phyloP scores from a whole-genome alignment of 2,329 filamentous ascomycete species.

The Davidsoniella virescens region DNA sequence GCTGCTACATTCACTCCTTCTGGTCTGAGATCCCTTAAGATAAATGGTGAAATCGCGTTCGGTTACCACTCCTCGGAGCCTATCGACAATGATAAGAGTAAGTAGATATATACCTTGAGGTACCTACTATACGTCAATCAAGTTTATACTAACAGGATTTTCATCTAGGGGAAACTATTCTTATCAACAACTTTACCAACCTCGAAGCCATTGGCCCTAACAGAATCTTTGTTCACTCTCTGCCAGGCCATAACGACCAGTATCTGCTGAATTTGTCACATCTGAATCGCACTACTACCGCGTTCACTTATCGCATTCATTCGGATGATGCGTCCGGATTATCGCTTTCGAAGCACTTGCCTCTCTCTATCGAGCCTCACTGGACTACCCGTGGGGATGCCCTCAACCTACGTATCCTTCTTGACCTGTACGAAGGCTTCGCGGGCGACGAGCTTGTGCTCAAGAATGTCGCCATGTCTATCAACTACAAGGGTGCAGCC shows the following conservation, averaged over 20 bases:
- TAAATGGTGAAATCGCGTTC: slow-evolving; percentile 80
- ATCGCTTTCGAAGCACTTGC: slow-evolving; percentile 40
- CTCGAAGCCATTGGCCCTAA: slow-evolving; percentile 91
- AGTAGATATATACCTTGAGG: slow-evolving; percentile 17
- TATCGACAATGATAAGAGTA: slow-evolving; percentile 30
- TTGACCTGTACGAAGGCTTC: slow-evolving; percentile 2
- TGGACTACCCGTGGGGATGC: slow-evolving; percentile 80
- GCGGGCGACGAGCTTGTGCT: slow-evolving; percentile 17
- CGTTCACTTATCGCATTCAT: slow-evolving; percentile 86
- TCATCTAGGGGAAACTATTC: slow-evolving; percentile 47
- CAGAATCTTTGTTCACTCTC: slow-evolving; percentile 63
- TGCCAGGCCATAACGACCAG: slow-evolving; percentile 52
- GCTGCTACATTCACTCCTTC: slow-evolving; percentile 69
- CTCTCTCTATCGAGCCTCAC: slow-evolving; percentile 53
- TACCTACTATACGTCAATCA: background rate
- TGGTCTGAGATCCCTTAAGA: slow-evolving; percentile 50
- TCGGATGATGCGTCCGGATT: slow-evolving; percentile 39
- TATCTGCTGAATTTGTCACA: slow-evolving; percentile 61
- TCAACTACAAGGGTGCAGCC: slow-evolving; percentile 53
- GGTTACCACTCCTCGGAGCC: slow-evolving; percentile 48
- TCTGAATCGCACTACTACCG: slow-evolving; percentile 58
- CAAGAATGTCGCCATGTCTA: slow-evolving; percentile 60
- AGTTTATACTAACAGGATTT: slow-evolving; percentile 14
- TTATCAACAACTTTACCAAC: slow-evolving; percentile 73
- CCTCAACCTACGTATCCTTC: slow-evolving; percentile 59